These are phyloP conservation scores for Bonia amplexicaulis DNA, from an alignment of 176 grass and related monocot genomes.

Conservation along the genomic window DNA sequence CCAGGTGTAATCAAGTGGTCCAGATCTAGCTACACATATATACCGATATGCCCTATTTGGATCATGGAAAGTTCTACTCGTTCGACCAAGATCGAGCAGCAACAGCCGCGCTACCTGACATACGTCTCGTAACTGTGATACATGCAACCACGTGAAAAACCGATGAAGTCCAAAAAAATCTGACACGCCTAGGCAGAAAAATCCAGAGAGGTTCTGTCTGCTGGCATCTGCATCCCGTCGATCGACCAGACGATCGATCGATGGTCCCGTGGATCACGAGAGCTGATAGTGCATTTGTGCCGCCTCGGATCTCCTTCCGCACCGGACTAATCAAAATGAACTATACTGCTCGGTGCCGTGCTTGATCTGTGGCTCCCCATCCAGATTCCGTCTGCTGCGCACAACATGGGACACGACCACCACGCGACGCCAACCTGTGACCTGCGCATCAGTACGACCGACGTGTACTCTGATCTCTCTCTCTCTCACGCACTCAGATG, in stretches of 20 bases:
- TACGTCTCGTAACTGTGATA: background rate
- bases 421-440: constrained; percentile 26
- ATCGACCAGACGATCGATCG: background rate
- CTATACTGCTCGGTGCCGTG: too few species aligned
- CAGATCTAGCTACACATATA: background rate
- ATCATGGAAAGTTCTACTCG: background rate
- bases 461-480: background rate
- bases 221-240: background rate
- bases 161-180: background rate
- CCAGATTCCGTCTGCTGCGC: constrained; percentile 32
- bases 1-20: background rate
- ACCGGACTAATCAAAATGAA: background rate
- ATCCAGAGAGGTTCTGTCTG: background rate
- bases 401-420: background rate
- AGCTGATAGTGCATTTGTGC: background rate
- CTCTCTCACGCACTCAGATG: background rate
- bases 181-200: background rate
- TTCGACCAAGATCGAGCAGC: background rate
- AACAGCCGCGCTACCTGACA: too few species aligned
- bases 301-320: background rate
- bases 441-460: background rate
- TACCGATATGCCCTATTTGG: background rate
- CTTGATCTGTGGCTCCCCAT: background rate
- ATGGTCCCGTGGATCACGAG: background rate
- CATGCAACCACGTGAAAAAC: background rate